Evolutionary conservation across 1,284 basidiomycete species (phyloP).

Genomic region (Rhodotorula mucilaginosa): DNA sequence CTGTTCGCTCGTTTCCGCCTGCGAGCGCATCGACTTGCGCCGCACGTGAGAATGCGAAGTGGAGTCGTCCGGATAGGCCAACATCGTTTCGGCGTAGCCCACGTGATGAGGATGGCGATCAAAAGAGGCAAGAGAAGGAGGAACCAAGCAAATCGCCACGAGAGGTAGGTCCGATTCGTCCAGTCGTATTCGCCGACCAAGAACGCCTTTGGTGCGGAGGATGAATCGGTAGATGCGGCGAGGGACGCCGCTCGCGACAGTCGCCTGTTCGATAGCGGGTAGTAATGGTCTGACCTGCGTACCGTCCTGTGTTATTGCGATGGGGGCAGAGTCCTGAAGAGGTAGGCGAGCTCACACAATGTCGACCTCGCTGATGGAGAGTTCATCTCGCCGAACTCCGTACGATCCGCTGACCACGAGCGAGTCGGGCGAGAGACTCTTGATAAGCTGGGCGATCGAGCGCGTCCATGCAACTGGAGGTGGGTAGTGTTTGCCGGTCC

Average conservation of each 20-base stretch:
- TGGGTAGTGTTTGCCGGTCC: slow-evolving; percentile 37
- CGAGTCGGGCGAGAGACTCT: slow-evolving; percentile 48
- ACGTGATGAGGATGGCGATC: slow-evolving; percentile 18
- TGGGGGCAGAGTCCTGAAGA: neutral
- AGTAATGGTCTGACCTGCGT: slow-evolving; percentile 43
- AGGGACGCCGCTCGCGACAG: slow-evolving; percentile 17
- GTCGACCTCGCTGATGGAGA: slow-evolving; percentile 32
- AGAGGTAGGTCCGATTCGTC: slow-evolving; percentile 38
- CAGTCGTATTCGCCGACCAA: slow-evolving; percentile 44
- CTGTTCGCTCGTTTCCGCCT: neutral
- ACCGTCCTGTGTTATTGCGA: neutral
- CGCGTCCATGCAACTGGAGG: slow-evolving; percentile 48
- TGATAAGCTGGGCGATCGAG: slow-evolving; percentile 46
- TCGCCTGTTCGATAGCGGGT: slow-evolving; percentile 35
- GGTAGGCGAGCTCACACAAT: slow-evolving; percentile 20
- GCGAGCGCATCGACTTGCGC: slow-evolving; percentile 10
- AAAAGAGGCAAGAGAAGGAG: slow-evolving; percentile 34
- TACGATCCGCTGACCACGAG: slow-evolving; percentile 44
- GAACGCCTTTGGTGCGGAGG: slow-evolving; percentile 25
- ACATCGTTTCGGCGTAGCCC: slow-evolving; percentile 28
- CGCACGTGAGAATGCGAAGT: slow-evolving; percentile 18
- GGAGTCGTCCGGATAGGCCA: slow-evolving; percentile 30
- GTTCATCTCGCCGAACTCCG: slow-evolving; percentile 34
- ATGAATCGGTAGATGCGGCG: neutral
- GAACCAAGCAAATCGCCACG: slow-evolving; percentile 27